phyloP scores from a whole-genome alignment of 1,284 basidiomycete species.

The Cutaneotrichosporon sp. region DNA sequence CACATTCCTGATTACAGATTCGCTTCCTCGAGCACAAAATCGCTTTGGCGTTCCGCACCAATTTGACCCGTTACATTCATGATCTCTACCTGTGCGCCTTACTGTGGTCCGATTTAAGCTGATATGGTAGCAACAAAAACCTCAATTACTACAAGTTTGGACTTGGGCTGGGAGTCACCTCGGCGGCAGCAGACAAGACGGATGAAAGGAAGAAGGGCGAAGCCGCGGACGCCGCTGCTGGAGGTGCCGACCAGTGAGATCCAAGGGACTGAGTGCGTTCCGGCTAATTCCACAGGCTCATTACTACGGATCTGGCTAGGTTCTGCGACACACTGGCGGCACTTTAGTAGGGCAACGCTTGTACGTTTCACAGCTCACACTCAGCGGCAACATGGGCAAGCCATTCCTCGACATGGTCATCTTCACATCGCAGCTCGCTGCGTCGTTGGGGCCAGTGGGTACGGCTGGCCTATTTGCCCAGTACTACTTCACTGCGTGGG shows the following conservation, averaged over 20 bases:
- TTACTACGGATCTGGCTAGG: constrained; percentile 85
- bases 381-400: constrained; percentile 73
- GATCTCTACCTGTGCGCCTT: constrained; percentile 74
- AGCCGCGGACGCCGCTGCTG: constrained; percentile 51
- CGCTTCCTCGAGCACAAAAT: constrained; percentile 87
- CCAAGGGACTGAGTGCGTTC: constrained; percentile 24
- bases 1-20: constrained; percentile 55
- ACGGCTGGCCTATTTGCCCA: constrained; percentile 74
- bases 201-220: constrained; percentile 15
- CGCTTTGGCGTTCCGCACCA: constrained; percentile 74
- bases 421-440: constrained; percentile 86
- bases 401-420: constrained; percentile 86
- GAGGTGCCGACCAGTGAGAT: constrained; percentile 66
- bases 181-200: constrained; percentile 24
- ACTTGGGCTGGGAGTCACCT: constrained; percentile 43
- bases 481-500: constrained; percentile 77
- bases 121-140: constrained; percentile 42
- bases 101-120: not conserved
- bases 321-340: constrained; percentile 85
- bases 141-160: constrained; percentile 55
- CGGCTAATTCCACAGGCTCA: constrained; percentile 53
- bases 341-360: constrained; percentile 60
- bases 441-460: constrained; percentile 69
- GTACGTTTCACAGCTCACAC: not conserved
- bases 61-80: constrained; percentile 84